Conservation (phyloP, 2,329 filamentous ascomycete species). For the Hymenoscyphus occultus region DNA sequence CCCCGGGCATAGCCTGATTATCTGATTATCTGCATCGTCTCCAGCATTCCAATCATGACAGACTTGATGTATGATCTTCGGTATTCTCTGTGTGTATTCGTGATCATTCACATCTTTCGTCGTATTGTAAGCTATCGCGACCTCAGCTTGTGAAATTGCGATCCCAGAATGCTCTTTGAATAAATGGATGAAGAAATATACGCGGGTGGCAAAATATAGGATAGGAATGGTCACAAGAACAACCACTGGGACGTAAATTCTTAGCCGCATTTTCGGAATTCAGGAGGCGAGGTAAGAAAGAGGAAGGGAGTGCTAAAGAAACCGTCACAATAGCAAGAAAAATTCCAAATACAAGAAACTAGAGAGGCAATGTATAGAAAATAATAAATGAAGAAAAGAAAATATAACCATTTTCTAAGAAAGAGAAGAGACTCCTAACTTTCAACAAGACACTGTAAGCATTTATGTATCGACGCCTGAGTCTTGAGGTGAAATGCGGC, state of each 20-base stretch:
- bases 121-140: conserved; percentile 10
- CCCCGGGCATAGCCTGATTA: conserved; percentile 50
- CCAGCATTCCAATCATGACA: conserved; percentile 48
- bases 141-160: conserved; percentile 18
- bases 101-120: conserved; percentile 31
- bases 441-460: background rate
- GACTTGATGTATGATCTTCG: conserved; percentile 72
- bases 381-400: background rate
- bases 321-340: background rate
- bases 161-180: conserved; percentile 22
- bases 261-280: background rate
- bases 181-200: conserved; percentile 16
- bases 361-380: background rate
- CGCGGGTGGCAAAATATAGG: conserved; percentile 4
- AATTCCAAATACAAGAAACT: background rate
- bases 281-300: background rate
- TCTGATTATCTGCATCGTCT: conserved; percentile 50
- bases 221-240: background rate
- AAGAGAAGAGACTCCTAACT: background rate
- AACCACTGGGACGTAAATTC: background rate
- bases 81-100: conserved; percentile 57
- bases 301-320: background rate
- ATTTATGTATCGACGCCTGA: background rate
- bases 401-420: background rate
- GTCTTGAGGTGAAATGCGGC: background rate